These are phyloP conservation scores for Trichoderma parareesei DNA, from an alignment of 495 filamentous ascomycete genomes.

Conservation along the genomic window DNA sequence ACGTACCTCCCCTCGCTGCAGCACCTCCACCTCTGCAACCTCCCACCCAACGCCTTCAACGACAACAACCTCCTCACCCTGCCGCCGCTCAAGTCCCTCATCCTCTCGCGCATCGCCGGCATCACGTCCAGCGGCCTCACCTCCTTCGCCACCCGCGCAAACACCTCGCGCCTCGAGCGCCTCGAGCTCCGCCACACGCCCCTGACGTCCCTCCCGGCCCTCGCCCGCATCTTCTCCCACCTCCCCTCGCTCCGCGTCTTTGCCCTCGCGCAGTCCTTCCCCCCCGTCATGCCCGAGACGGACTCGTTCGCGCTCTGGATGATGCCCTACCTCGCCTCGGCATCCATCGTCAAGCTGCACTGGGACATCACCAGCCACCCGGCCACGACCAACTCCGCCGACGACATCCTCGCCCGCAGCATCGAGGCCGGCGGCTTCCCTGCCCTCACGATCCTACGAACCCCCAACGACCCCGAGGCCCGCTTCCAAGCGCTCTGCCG, in stretches of 20 bases:
- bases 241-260: conserved; percentile 56
- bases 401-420: conserved; percentile 62
- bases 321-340: conserved; percentile 61
- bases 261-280: conserved; percentile 58
- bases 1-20: conserved; percentile 59
- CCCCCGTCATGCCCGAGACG: conserved; percentile 46
- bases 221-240: conserved; percentile 69
- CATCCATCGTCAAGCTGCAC: conserved; percentile 59
- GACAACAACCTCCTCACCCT: conserved; percentile 60
- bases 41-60: conserved; percentile 65
- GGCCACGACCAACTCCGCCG: conserved; percentile 42
- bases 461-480: conserved; percentile 67
- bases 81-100: conserved; percentile 63
- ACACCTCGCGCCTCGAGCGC: conserved; percentile 47
- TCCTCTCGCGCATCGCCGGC: conserved; percentile 68
- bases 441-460: conserved; percentile 54
- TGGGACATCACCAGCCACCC: conserved; percentile 65
- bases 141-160: conserved; percentile 54
- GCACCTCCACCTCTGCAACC: conserved; percentile 65
- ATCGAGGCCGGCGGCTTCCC: conserved; percentile 68
- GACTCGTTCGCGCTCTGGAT: conserved; percentile 52
- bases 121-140: conserved; percentile 70
- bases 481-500: conserved; percentile 62
- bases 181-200: conserved; percentile 60
- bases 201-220: conserved; percentile 54